Evolutionary conservation across 345 rosid species (phyloP).

Genomic region (Acer negundo): DNA sequence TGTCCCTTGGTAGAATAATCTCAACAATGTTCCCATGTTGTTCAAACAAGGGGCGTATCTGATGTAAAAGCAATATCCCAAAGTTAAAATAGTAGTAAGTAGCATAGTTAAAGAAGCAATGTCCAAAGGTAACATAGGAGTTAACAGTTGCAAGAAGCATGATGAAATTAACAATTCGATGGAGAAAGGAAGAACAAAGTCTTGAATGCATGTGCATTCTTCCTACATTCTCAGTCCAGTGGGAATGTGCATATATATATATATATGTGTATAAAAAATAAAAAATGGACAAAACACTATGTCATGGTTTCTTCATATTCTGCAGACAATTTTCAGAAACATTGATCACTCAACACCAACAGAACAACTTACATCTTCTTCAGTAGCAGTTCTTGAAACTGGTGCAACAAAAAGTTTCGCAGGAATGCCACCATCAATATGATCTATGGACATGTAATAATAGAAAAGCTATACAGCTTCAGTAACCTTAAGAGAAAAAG

Average conservation of each 20-base stretch:
- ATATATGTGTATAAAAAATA: neutral
- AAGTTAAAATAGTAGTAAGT: constrained; percentile 8
- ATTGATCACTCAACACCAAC: neutral
- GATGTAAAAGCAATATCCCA: constrained; percentile 22
- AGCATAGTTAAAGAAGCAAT: neutral
- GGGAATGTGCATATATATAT: neutral
- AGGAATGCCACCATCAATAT: constrained; percentile 38
- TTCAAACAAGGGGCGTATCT: constrained; percentile 74
- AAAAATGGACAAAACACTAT: neutral
- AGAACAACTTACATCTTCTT: constrained; percentile 54
- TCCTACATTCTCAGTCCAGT: neutral
- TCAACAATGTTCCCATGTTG: constrained; percentile 69
- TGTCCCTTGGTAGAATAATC: constrained; percentile 75
- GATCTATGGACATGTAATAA: constrained; percentile 38
- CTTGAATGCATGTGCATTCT: neutral
- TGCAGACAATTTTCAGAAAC: neutral
- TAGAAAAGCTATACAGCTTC: constrained; percentile 6
- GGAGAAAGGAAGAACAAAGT: neutral
- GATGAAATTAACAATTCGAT: constrained; percentile 1
- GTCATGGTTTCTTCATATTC: neutral
- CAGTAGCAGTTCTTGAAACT: constrained; percentile 53
- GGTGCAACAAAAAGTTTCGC: constrained; percentile 74
- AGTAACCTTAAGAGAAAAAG: neutral
- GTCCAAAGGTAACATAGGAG: neutral
- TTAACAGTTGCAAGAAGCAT: neutral